Evolutionary conservation across 1,139 yeast species (phyloP).

Genomic region (Candida anutae): DNA sequence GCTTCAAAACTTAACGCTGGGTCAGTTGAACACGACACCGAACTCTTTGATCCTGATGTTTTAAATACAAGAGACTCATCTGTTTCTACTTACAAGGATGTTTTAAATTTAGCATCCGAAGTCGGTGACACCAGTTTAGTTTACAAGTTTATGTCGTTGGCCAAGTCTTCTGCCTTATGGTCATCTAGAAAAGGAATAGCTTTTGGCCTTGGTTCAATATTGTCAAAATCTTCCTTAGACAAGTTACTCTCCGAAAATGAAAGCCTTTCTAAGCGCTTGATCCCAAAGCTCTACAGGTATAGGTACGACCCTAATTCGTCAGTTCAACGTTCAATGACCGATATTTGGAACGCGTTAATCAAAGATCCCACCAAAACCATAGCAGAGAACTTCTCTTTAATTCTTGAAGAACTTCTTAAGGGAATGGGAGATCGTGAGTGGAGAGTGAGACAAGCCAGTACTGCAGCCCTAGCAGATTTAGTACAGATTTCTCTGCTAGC

Average conservation of each 20-base stretch:
- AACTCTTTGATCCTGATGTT: slow-evolving; percentile 76
- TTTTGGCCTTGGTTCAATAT: slow-evolving; percentile 79
- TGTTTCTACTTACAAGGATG: slow-evolving; percentile 82
- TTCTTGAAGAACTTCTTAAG: slow-evolving; percentile 55
- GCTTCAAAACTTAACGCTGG: slow-evolving; percentile 52
- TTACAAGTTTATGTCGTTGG: slow-evolving; percentile 88
- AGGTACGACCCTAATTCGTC: slow-evolving; percentile 74
- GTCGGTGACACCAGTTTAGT: slow-evolving; percentile 94
- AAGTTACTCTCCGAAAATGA: slow-evolving; percentile 50
- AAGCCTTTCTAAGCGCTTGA: slow-evolving; percentile 48
- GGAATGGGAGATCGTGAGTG: slow-evolving; percentile 84
- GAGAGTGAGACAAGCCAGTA: slow-evolving; percentile 89
- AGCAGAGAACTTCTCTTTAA: slow-evolving; percentile 44
- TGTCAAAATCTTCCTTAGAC: slow-evolving; percentile 72
- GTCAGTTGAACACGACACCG: slow-evolving; percentile 68
- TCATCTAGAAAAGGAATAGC: slow-evolving; percentile 91
- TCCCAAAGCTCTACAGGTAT: slow-evolving; percentile 80
- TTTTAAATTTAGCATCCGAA: slow-evolving; percentile 79
- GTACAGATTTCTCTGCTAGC: slow-evolving; percentile 53
- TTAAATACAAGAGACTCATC: slow-evolving; percentile 79
- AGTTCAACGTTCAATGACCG: slow-evolving; percentile 79
- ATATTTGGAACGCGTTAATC: slow-evolving; percentile 76
- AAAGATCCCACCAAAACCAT: slow-evolving; percentile 53
- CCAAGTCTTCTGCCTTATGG: slow-evolving; percentile 86
- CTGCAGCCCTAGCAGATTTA: slow-evolving; percentile 65